Evolutionary conservation across 345 rosid genomes (phyloP).

Genomic region (Sonneratia caseolaris): DNA sequence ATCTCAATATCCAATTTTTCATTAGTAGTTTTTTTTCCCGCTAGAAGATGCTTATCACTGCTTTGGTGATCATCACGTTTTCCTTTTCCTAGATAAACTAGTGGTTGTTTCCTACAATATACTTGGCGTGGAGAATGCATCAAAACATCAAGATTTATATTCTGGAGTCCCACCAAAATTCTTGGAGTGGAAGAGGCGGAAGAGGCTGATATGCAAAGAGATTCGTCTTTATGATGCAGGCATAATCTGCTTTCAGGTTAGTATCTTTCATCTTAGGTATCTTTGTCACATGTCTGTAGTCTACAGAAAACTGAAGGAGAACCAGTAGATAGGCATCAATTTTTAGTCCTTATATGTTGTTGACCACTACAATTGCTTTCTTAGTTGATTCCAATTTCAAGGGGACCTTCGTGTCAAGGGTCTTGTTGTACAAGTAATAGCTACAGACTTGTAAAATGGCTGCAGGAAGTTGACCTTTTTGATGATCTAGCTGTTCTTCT

Average conservation of each 20-base stretch:
- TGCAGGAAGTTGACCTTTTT: constrained; percentile 72
- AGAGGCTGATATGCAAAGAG: constrained; percentile 49
- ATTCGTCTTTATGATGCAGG: constrained; percentile 43
- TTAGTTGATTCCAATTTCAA: not conserved
- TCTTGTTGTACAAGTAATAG: not conserved
- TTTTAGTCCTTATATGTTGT: not conserved
- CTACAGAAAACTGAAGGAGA: not conserved
- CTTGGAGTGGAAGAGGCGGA: constrained; percentile 57
- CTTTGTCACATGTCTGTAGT: not conserved
- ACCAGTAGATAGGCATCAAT: not conserved
- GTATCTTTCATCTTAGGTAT: constrained; percentile 13
- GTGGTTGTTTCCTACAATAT: constrained; percentile 64
- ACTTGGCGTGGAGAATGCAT: constrained; percentile 61
- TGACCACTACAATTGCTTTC: not conserved
- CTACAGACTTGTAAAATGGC: constrained; percentile 5
- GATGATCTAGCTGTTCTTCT: constrained; percentile 43
- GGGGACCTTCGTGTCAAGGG: no score
- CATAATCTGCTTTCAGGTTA: constrained; percentile 71
- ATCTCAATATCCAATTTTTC: not conserved
- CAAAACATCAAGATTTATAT: constrained; percentile 58
- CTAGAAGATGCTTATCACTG: no score
- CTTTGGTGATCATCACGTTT: not conserved
- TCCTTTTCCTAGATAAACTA: constrained; percentile 33
- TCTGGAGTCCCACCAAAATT: constrained; percentile 24
- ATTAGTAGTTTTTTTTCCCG: not conserved